phyloP scores from a whole-genome alignment of 352 stramenopile genomes.

The Pythium sp. region DNA sequence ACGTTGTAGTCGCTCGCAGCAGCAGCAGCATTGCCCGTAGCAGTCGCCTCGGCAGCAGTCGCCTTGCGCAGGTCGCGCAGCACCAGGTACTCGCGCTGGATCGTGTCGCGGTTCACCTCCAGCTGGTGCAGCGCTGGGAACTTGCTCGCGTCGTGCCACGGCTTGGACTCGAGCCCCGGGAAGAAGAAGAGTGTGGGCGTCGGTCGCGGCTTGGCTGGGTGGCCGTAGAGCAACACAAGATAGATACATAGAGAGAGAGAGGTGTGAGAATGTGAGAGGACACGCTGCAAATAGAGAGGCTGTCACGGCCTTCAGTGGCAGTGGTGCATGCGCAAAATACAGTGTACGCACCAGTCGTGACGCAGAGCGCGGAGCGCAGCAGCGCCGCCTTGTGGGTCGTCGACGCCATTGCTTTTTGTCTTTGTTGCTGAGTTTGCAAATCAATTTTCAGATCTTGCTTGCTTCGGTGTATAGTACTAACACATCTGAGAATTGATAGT shows the following conservation, averaged over 20 bases:
- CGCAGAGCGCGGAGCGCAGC: constrained; percentile 70
- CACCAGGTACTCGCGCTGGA: constrained; percentile 59
- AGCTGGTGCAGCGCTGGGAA: constrained; percentile 59
- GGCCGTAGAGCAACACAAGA: too few relatives aligned
- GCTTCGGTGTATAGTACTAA: too few relatives aligned
- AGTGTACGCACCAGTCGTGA: constrained; percentile 65
- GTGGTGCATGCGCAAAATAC: not conserved
- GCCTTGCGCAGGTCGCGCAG: constrained; percentile 35
- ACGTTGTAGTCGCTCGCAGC: constrained; percentile 56
- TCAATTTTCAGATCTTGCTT: too few relatives aligned
- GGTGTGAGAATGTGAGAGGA: not conserved
- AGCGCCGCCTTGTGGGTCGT: constrained; percentile 55
- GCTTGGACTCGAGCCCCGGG: constrained; percentile 54
- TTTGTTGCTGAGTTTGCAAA: too few relatives aligned
- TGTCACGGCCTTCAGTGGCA: too few relatives aligned
- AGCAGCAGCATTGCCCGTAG: not conserved
- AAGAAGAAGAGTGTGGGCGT: constrained; percentile 83
- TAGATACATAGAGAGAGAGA: too few relatives aligned
- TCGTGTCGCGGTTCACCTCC: constrained; percentile 54
- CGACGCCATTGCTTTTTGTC: constrained; percentile 12
- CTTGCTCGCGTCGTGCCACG: constrained; percentile 58
- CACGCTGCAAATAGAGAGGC: not conserved
- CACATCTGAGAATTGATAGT: too few relatives aligned
- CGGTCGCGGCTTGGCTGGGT: constrained; percentile 62
- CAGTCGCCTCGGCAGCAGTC: not conserved